Base-by-base conservation (phyloP, 805 yeast genomes). In the Starmerella asiatica region DNA sequence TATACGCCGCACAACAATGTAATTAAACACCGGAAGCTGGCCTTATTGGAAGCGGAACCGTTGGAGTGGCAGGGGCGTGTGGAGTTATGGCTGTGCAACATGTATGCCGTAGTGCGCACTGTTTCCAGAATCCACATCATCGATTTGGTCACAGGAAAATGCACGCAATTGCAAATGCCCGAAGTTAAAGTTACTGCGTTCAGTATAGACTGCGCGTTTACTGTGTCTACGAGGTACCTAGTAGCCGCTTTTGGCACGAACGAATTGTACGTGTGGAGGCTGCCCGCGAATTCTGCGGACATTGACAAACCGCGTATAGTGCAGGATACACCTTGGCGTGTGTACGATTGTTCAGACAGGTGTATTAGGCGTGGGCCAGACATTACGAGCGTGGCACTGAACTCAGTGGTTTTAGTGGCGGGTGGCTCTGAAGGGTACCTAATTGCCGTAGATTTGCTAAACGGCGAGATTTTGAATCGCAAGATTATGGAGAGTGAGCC, bases 381-480 rank as follows among this genome's bases (percentile, higher is more conserved):
- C 19, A 43, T 54, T 20, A 48, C 56, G 2, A 46, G 50, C 9
- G 34, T 56, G n/a, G 54, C 60, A 2, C 20, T 55, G 29, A 57
- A 57, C 37, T 43, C 60, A 1, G 53, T 47, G 17, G 56, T 56
- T 3, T 36, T 57, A 11, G 47, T 56, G 9, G 43, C 50, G 11
- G 54, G 54, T 2, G 54, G 58, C 5, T 47, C 48, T 34, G 48
- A 52, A 37, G 60, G 59, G 21, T 42, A 50, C 4, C 50, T 53
- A 1, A 29, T 43, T 4, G 54, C 56, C n/a, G 38, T 43, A 29
- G 59, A 57, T 23, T 39, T 50, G 4, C 43, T 57, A 4, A 52
- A 47, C 16, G 61, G 60, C 4, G 45, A 45, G 26, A 51, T 53
- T 9, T 43, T 54, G 11, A 53, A 54, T 37, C n/a, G n/a, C n/a